Percentiles rank a stretch among this genome's conserved stretches.
Conservation (phyloP, 176 grass and related monocot species). For the Alloteropsis semialata region DNA sequence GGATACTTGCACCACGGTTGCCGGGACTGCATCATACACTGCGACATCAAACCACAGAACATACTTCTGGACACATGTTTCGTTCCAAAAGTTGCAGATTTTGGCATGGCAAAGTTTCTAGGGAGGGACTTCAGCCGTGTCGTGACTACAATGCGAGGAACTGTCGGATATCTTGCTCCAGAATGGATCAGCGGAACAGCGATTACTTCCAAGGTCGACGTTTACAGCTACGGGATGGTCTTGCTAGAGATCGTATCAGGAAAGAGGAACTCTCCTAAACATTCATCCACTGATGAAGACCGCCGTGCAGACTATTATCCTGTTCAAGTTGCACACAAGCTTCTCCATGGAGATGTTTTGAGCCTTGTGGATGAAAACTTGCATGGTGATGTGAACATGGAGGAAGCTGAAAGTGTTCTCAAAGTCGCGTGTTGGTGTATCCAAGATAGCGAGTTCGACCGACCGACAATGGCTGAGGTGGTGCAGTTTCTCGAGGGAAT, state of each 20-base stretch:
- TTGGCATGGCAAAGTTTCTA: conserved; percentile 34
- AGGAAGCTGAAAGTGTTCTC: conserved; percentile 32
- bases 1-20: conserved; percentile 61
- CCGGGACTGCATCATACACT: conserved; percentile 36
- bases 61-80: conserved; percentile 15
- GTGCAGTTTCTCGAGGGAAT: neutral
- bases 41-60: conserved; percentile 26
- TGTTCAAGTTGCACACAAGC: neutral
- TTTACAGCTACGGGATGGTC: conserved; percentile 38
- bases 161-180: conserved; percentile 30
- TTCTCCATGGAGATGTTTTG: neutral
- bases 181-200: conserved; percentile 27
- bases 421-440: conserved; percentile 45
- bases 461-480: neutral
- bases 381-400: neutral
- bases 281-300: neutral
- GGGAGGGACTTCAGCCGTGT: conserved; percentile 22
- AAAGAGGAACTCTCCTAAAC: neutral
- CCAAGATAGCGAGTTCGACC: neutral
- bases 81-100: conserved; percentile 28
- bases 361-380: conserved; percentile 25
- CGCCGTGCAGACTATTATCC: conserved; percentile 21
- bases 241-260: conserved; percentile 35
- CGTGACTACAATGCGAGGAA: conserved; percentile 23
- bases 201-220: conserved; percentile 30